These are phyloP conservation scores for Tetramitus jugosus DNA, from an alignment of 208 protist genomes.

Conservation along the genomic window DNA sequence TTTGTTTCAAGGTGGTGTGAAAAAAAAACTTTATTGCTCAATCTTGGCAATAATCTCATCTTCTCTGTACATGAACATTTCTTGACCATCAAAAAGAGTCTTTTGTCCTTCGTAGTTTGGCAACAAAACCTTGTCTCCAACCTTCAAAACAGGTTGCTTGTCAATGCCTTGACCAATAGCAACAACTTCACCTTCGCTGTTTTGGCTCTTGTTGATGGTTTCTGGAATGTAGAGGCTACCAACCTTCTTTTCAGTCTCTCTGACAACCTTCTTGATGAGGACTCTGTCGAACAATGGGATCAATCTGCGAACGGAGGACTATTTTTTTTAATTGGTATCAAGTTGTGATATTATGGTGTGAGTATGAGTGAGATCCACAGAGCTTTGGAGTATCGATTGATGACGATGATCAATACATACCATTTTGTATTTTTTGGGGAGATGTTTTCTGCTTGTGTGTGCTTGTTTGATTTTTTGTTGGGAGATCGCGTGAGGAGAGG, in stretches of 20 bases:
- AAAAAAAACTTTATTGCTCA: not conserved
- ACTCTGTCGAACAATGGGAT: slow-evolving; percentile 17
- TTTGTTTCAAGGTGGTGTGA: no score
- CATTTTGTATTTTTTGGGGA: no score
- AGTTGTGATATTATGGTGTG: no score
- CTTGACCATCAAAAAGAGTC: not conserved
- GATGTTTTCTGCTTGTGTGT: no score
- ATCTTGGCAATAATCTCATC: slow-evolving; percentile 3
- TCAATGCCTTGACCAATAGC: not conserved
- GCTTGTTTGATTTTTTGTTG: no score
- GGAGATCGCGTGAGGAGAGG: no score
- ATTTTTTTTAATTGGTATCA: no score
- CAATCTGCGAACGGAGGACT: slow-evolving; percentile 1
- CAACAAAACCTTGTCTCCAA: slow-evolving; percentile 16
- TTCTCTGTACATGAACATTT: slow-evolving; percentile 8
- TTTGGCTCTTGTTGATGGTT: not conserved
- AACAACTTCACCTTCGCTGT: not conserved
- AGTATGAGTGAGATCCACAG: no score
- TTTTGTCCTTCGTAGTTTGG: slow-evolving; percentile 6
- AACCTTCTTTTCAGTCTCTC: not conserved
- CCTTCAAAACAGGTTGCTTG: not conserved
- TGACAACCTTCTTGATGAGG: not conserved
- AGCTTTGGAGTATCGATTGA: no score
- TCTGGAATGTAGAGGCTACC: slow-evolving; percentile 4
- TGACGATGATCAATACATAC: no score